Conservation (phyloP, 495 filamentous ascomycete genomes). For the Aspergillus cavernicola region DNA sequence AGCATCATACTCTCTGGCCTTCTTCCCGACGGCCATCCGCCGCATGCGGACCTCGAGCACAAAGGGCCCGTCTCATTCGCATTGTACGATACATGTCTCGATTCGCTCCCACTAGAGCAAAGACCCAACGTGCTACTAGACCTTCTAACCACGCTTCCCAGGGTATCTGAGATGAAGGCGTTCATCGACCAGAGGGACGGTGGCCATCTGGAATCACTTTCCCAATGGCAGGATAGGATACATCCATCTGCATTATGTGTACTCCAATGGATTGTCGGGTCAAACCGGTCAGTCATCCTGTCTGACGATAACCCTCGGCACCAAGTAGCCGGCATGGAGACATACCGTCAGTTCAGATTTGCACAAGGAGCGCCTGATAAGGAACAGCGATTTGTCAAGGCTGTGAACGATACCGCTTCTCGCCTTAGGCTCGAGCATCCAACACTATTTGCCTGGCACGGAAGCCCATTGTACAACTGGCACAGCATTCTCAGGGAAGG, state of each 20-base stretch:
- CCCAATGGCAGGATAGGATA: constrained; percentile 59
- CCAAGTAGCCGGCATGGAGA: constrained; percentile 59
- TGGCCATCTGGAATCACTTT: constrained; percentile 37
- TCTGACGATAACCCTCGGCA: constrained; percentile 49
- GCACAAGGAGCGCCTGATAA: constrained; percentile 89
- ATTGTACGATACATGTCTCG: constrained; percentile 57
- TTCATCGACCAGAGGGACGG: constrained; percentile 48
- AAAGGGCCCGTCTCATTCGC: constrained; percentile 23
- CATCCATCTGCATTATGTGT: constrained; percentile 64
- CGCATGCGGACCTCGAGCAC: too few species aligned
- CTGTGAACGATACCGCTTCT: constrained; percentile 48
- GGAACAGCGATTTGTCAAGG: constrained; percentile 71
- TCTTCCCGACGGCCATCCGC: constrained; percentile 1
- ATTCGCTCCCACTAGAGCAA: constrained; percentile 37
- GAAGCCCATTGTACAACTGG: constrained; percentile 76
- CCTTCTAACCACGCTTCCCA: constrained; percentile 66
- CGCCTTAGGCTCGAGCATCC: constrained; percentile 46
- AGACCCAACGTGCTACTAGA: constrained; percentile 56
- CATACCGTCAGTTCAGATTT: constrained; percentile 80
- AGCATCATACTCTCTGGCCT: constrained; percentile 19
- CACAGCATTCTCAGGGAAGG: constrained; percentile 85
- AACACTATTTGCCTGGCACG: constrained; percentile 82
- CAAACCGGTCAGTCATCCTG: constrained; percentile 83
- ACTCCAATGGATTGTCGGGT: constrained; percentile 87
- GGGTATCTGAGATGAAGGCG: constrained; percentile 56